A percentile compares a stretch with the other conserved stretches of the same genome.
These are phyloP conservation scores for Coriaria nepalensis DNA, from an alignment of 306 rosid species.

Conservation along the genomic window DNA sequence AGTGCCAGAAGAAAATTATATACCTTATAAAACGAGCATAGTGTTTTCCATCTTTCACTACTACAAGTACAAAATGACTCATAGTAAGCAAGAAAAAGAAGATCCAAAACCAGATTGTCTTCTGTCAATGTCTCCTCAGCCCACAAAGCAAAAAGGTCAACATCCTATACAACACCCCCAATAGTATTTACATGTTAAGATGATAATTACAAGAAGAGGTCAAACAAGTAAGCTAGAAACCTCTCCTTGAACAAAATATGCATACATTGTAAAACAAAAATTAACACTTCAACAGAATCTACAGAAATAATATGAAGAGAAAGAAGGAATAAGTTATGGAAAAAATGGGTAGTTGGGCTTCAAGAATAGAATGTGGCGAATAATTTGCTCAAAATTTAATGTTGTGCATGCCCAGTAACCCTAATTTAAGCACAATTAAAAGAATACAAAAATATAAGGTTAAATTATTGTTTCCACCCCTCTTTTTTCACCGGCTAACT, in stretches of 20 bases:
- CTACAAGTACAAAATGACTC: slow-evolving; percentile 65
- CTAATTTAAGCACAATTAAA: too few relatives aligned
- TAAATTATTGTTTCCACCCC: too few relatives aligned
- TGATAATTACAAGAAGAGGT: neutral
- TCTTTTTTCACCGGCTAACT: too few relatives aligned
- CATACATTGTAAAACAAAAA: too few relatives aligned
- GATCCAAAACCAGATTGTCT: slow-evolving; percentile 78
- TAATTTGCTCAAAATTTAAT: too few relatives aligned
- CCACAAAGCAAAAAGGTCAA: slow-evolving; percentile 81
- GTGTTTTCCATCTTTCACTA: slow-evolving; percentile 56
- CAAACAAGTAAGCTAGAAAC: neutral
- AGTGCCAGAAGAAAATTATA: neutral
- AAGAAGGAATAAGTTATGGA: too few relatives aligned
- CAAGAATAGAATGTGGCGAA: too few relatives aligned
- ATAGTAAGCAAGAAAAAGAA: slow-evolving; percentile 71
- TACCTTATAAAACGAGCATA: slow-evolving; percentile 69
- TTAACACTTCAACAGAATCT: too few relatives aligned
- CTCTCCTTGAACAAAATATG: slow-evolving; percentile 3
- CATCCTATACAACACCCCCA: slow-evolving; percentile 51
- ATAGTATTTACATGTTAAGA: slow-evolving; percentile 2
- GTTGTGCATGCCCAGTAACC: too few relatives aligned
- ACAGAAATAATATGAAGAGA: too few relatives aligned
- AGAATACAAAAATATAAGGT: too few relatives aligned
- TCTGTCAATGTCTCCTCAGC: slow-evolving; percentile 94
- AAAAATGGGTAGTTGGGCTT: too few relatives aligned